A percentile compares a stretch with the other conserved stretches of the same genome.
Evolutionary conservation across 257 asterid species (phyloP).

Genomic region (Paraleonurus japonicus): DNA sequence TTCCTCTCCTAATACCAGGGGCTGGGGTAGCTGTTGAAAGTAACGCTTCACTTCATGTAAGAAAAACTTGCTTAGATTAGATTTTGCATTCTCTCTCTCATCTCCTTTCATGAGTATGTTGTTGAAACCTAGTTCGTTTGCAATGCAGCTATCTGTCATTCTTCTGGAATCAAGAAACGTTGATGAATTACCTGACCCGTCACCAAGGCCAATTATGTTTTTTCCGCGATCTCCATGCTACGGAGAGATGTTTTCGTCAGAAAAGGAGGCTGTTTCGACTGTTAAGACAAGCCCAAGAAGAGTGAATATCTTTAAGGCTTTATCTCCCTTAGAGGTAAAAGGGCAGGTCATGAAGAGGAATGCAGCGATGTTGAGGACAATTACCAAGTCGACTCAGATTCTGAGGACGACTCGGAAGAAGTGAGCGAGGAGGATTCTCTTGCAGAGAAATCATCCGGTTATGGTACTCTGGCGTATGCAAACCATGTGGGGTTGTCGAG

Average conservation of each 20-base stretch:
- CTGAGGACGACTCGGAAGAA: slow-evolving; percentile 44
- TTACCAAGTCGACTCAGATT: slow-evolving; percentile 49
- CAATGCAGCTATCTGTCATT: slow-evolving; percentile 51
- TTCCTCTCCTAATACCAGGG: slow-evolving; percentile 43
- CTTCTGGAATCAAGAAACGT: slow-evolving; percentile 41
- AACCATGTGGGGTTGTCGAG: slow-evolving; percentile 55
- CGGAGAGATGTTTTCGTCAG: slow-evolving; percentile 41
- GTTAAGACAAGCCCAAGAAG: slow-evolving; percentile 44
- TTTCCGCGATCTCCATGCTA: slow-evolving; percentile 52
- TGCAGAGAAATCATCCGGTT: slow-evolving; percentile 48
- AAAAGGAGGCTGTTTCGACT: slow-evolving; percentile 36
- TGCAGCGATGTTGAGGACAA: slow-evolving; percentile 48
- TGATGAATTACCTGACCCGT: slow-evolving; percentile 41
- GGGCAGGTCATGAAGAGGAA: slow-evolving; percentile 49
- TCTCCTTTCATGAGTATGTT: not conserved
- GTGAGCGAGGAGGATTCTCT: slow-evolving; percentile 29
- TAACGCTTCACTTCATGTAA: slow-evolving; percentile 47
- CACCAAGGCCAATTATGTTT: slow-evolving; percentile 32
- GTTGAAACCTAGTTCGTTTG: not conserved
- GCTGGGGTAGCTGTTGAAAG: not conserved
- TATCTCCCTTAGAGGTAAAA: slow-evolving; percentile 44
- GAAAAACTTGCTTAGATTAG: slow-evolving; percentile 19
- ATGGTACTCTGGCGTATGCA: slow-evolving; percentile 61
- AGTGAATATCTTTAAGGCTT: slow-evolving; percentile 41
- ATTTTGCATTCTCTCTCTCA: not conserved